Conservation (phyloP, 345 rosid genomes). For the Orychophragmus violaceus region DNA sequence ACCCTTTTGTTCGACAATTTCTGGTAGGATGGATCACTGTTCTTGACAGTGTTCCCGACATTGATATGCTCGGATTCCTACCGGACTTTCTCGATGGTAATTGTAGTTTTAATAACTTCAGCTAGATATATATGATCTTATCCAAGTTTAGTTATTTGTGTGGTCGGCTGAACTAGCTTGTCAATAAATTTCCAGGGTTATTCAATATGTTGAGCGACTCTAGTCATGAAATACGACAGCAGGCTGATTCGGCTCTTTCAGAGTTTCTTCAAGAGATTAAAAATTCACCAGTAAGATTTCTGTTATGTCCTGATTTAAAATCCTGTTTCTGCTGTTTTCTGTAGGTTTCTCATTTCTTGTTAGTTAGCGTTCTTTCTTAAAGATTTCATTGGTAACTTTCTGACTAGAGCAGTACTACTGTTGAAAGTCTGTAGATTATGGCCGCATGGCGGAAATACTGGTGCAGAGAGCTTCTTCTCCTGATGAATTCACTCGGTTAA, state of each 20-base stretch:
- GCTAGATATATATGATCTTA: constrained; percentile 1
- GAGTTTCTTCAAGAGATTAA: constrained; percentile 99
- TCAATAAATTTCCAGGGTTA: constrained; percentile 53
- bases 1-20: constrained; percentile 94
- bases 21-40: constrained; percentile 99
- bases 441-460: constrained; percentile 99
- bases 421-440: constrained; percentile 99
- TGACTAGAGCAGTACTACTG: constrained; percentile 83
- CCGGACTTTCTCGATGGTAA: constrained; percentile 99
- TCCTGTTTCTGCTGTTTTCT: constrained; percentile 4
- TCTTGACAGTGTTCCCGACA: constrained; percentile 98
- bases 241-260: constrained; percentile 99
- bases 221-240: constrained; percentile 97
- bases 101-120: constrained; percentile 11
- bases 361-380: background rate
- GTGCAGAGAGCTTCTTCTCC: constrained; percentile 91
- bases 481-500: constrained; percentile 96
- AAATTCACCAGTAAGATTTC: constrained; percentile 93
- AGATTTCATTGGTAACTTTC: constrained; percentile 54
- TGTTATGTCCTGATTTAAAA: background rate
- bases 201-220: constrained; percentile 98
- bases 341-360: background rate
- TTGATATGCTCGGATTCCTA: constrained; percentile 99
- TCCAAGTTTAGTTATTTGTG: background rate
- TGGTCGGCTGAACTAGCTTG: constrained; percentile 2